phyloP scores from a whole-genome alignment of 768 basidiomycete species.

The Boletus coccyginus region DNA sequence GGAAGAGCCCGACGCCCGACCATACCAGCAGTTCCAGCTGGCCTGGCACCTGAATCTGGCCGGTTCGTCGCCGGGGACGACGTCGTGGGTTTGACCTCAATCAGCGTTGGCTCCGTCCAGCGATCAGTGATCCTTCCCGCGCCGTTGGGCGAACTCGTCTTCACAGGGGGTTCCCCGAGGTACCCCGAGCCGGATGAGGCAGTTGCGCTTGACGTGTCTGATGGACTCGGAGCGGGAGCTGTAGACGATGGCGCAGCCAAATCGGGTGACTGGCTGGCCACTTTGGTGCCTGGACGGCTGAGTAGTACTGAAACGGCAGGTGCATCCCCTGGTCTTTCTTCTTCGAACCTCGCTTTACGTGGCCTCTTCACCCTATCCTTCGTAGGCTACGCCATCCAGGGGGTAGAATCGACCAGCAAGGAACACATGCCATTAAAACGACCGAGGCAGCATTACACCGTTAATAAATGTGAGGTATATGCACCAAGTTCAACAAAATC shows the following conservation, averaged over 20 bases:
- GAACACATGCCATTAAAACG: conserved; percentile 27
- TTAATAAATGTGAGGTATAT: conserved; percentile 30
- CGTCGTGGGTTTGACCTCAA: conserved; percentile 29
- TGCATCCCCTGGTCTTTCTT: conserved; percentile 1
- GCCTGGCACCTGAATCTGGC: conserved; percentile 8
- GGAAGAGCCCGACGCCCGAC: conserved; percentile 43
- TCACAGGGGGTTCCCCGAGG: conserved; percentile 1
- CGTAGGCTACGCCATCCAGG: conserved; percentile 53
- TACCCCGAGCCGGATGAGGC: not conserved
- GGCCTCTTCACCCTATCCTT: conserved; percentile 72
- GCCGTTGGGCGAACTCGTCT: conserved; percentile 2
- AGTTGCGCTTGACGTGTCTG: not conserved
- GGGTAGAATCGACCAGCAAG: conserved; percentile 11
- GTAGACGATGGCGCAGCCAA: not conserved
- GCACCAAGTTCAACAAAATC: conserved; percentile 17
- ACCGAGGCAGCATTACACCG: conserved; percentile 29
- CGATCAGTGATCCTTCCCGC: conserved; percentile 26
- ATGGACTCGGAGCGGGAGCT: conserved; percentile 1
- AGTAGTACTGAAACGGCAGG: not conserved
- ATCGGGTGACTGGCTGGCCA: not conserved
- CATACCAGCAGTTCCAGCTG: conserved; percentile 24
- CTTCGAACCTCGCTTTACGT: conserved; percentile 40
- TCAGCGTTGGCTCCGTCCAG: conserved; percentile 33
- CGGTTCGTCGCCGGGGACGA: conserved; percentile 1
- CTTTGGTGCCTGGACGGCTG: not conserved